phyloP scores from a whole-genome alignment of 305 asterid genomes.

The Rubia peregrina region DNA sequence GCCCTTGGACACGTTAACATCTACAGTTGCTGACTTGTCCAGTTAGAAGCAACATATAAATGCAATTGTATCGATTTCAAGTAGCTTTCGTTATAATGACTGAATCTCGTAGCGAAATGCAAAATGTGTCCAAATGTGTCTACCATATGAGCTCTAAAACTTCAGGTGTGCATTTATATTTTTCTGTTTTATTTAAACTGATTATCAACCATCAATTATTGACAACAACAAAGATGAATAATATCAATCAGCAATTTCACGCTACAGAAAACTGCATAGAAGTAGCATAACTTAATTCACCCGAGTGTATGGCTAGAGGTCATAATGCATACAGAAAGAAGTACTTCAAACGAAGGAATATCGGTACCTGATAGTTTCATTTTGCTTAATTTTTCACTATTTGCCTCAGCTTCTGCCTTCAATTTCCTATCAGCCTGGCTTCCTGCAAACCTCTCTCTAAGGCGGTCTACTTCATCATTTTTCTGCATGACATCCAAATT shows the following conservation, averaged over 20 bases:
- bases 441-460: slow-evolving; percentile 66
- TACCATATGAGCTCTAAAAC: background rate
- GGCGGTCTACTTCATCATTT: slow-evolving; percentile 62
- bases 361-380: slow-evolving; percentile 55
- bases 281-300: background rate
- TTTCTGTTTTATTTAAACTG: background rate
- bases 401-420: slow-evolving; percentile 60
- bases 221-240: background rate
- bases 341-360: background rate
- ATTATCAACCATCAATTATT: background rate
- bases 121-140: background rate
- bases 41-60: background rate
- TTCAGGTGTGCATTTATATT: background rate
- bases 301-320: background rate
- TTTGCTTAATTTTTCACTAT: slow-evolving; percentile 51
- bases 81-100: background rate
- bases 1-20: background rate
- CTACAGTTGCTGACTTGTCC: background rate
- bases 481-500: slow-evolving; percentile 39
- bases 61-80: background rate
- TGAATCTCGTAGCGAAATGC: background rate
- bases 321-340: background rate
- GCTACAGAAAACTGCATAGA: background rate
- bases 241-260: background rate
- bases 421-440: slow-evolving; percentile 80